Evolutionary conservation across 768 basidiomycete genomes (phyloP).

Genomic region (Boletus rex-veris): DNA sequence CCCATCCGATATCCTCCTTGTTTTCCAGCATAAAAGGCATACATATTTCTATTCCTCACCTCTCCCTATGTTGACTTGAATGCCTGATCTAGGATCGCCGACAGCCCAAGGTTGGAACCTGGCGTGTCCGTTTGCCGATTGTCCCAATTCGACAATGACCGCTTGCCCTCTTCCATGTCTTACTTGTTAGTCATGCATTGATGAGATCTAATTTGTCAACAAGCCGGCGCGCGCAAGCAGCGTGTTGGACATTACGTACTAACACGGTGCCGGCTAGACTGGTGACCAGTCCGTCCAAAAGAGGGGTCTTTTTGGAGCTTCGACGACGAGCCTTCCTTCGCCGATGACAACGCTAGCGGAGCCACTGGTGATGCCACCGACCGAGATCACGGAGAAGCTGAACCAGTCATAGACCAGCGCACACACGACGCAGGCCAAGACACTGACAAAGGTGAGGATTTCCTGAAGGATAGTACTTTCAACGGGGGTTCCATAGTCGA

Average conservation of each 20-base stretch:
- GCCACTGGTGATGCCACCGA: conserved; percentile 33
- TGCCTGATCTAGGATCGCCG: background rate
- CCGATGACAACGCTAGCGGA: conserved; percentile 25
- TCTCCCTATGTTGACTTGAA: conserved; percentile 13
- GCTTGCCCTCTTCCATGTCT: no score
- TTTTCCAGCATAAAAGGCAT: conserved; percentile 18
- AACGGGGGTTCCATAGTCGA: background rate
- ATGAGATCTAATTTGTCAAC: no score
- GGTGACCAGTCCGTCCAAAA: no score
- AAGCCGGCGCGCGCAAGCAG: no score
- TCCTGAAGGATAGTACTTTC: background rate
- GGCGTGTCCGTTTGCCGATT: no score
- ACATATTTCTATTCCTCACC: conserved; percentile 15
- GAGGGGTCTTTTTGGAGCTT: conserved; percentile 11
- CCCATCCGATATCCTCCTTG: background rate
- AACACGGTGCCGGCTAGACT: no score
- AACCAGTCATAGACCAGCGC: conserved; percentile 1
- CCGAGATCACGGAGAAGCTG: conserved; percentile 27
- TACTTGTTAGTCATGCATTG: no score
- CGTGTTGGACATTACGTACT: no score
- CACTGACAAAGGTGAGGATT: conserved; percentile 25
- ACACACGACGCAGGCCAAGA: conserved; percentile 24
- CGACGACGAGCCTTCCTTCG: conserved; percentile 2
- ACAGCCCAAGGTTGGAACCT: no score
- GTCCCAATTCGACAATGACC: no score